Percentiles rank a stretch among this genome's conserved stretches.
Evolutionary conservation across 768 basidiomycete species (phyloP).

Genomic region (Holtermanniella nyarrowii): DNA sequence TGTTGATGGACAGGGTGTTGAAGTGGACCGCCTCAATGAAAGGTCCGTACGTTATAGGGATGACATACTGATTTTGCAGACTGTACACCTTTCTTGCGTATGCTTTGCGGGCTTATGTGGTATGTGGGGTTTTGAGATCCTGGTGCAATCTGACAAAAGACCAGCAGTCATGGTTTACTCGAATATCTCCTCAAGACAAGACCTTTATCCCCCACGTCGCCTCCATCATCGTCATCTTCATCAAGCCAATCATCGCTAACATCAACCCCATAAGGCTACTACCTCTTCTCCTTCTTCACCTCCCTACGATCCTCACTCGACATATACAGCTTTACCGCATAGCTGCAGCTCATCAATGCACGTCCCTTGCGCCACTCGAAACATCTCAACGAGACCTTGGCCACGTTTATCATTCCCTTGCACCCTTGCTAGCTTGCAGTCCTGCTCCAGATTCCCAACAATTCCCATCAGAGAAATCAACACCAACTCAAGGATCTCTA

Average conservation of each 20-base stretch:
- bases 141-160: too few species aligned
- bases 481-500: not conserved
- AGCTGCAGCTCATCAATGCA: not conserved
- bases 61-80: not conserved
- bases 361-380: not conserved
- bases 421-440: not conserved
- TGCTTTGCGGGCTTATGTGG: not conserved
- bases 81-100: not conserved
- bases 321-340: conserved; percentile 16
- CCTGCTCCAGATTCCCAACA: not conserved
- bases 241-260: conserved; percentile 14
- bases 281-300: conserved; percentile 17
- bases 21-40: conserved; percentile 21
- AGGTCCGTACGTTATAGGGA: conserved; percentile 10
- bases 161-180: conserved; percentile 26
- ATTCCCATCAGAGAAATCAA: not conserved
- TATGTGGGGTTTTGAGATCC: too few species aligned
- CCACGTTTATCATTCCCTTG: not conserved
- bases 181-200: conserved; percentile 23
- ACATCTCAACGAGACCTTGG: not conserved
- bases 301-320: conserved; percentile 19
- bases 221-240: conserved; percentile 15
- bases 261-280: conserved; percentile 13
- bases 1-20: conserved; percentile 4
- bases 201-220: conserved; percentile 20